phyloP scores from a whole-genome alignment of 805 yeast species.

The Yamadazyma phyllophila region DNA sequence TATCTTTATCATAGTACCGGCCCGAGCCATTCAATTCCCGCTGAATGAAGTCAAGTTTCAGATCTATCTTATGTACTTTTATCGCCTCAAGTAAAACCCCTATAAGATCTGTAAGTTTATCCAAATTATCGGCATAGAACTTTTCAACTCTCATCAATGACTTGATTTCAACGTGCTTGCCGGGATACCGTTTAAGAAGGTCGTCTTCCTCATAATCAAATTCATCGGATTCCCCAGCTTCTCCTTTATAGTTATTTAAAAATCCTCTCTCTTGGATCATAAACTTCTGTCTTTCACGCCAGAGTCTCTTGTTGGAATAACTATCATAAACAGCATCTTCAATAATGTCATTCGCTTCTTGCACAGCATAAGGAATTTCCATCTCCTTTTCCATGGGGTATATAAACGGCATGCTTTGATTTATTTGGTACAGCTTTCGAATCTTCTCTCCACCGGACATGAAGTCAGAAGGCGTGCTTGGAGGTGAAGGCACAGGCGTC shows the following conservation, averaged over 20 bases:
- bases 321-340: conserved; percentile 61
- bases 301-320: conserved; percentile 65
- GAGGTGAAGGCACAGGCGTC: conserved; percentile 87
- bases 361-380: conserved; percentile 66
- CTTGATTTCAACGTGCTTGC: conserved; percentile 32
- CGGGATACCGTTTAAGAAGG: conserved; percentile 28
- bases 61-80: conserved; percentile 47
- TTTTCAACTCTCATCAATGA: conserved; percentile 56
- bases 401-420: conserved; percentile 64
- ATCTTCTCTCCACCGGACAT: conserved; percentile 49
- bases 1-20: conserved; percentile 20
- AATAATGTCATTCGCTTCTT: conserved; percentile 74
- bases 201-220: conserved; percentile 27
- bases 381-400: conserved; percentile 49
- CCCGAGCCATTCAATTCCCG: conserved; percentile 33
- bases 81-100: conserved; percentile 63
- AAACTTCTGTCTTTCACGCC: conserved; percentile 68
- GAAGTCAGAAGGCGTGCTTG: conserved; percentile 43
- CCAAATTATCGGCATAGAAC: conserved; percentile 53
- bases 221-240: conserved; percentile 13
- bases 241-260: conserved; percentile 18
- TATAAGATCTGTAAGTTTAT: conserved; percentile 60
- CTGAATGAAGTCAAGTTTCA: conserved; percentile 34
- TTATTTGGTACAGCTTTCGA: conserved; percentile 59
- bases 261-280: conserved; percentile 70